Conservation (phyloP, 2,329 filamentous ascomycete genomes). For the Claviceps monticola region DNA sequence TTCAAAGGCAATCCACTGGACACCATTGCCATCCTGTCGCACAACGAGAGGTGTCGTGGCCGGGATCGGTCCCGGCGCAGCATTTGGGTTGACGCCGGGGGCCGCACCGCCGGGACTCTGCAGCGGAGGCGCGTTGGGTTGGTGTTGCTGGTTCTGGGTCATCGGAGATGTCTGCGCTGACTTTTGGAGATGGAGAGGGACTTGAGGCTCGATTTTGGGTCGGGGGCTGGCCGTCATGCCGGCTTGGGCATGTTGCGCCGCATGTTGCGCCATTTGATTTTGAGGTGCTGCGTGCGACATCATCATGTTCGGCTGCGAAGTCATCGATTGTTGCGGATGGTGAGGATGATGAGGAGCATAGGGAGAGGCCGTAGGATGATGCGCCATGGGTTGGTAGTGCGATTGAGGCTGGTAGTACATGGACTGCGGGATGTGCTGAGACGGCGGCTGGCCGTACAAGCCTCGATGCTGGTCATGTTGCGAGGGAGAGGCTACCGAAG, state of each 20-base stretch:
- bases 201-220: slow-evolving; percentile 49
- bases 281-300: slow-evolving; percentile 47
- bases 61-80: slow-evolving; percentile 89
- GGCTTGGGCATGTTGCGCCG: slow-evolving; percentile 38
- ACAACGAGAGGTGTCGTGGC: slow-evolving; percentile 92
- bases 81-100: slow-evolving; percentile 64
- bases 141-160: slow-evolving; percentile 23
- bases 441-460: slow-evolving; percentile 68
- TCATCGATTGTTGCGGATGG: slow-evolving; percentile 34
- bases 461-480: slow-evolving; percentile 79
- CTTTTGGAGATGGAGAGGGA: slow-evolving; percentile 48
- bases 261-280: slow-evolving; percentile 45
- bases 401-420: slow-evolving; percentile 61
- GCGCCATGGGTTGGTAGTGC: slow-evolving; percentile 52
- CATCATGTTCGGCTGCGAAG: slow-evolving; percentile 51
- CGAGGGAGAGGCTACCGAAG: slow-evolving; percentile 80
- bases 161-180: slow-evolving; percentile 29
- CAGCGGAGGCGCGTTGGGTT: slow-evolving; percentile 24
- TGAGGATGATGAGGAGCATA: slow-evolving; percentile 43
- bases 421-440: slow-evolving; percentile 63
- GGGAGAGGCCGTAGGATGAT: slow-evolving; percentile 45
- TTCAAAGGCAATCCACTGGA: slow-evolving; percentile 98
- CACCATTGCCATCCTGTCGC: slow-evolving; percentile 85
- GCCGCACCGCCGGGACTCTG: slow-evolving; percentile 23
- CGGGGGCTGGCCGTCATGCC: slow-evolving; percentile 49